Evolutionary conservation across 2,329 filamentous ascomycete genomes (phyloP).

Genomic region (Aspergillus phoenicis): DNA sequence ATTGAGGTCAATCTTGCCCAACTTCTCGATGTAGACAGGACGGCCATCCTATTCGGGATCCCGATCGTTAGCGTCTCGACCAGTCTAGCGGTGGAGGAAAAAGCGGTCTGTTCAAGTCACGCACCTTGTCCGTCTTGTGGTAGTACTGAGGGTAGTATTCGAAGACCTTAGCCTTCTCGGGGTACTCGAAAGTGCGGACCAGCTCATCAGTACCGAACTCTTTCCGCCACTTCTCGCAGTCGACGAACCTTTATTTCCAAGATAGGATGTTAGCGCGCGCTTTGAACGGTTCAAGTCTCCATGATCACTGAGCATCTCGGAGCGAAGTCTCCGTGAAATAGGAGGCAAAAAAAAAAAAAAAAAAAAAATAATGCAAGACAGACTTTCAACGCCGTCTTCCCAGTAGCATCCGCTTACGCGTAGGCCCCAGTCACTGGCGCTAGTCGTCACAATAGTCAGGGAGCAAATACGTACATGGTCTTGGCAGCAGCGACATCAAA

Average conservation of each 20-base stretch:
- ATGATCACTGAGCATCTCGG: neutral
- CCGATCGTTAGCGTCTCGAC: slow-evolving; percentile 11
- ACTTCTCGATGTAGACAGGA: slow-evolving; percentile 94
- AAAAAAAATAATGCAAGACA: neutral
- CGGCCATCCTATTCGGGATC: slow-evolving; percentile 73
- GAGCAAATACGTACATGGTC: slow-evolving; percentile 70
- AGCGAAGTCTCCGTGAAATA: neutral
- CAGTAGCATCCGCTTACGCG: neutral
- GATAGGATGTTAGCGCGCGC: slow-evolving; percentile 5
- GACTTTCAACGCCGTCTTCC: neutral
- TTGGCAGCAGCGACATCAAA: slow-evolving; percentile 84
- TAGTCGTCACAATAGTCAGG: neutral
- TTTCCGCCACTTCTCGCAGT: slow-evolving; percentile 88
- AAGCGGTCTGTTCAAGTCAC: slow-evolving; percentile 13
- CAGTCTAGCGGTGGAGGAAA: neutral
- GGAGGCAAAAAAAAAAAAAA: neutral
- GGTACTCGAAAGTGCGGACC: slow-evolving; percentile 80
- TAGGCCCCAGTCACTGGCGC: neutral
- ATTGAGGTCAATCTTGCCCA: slow-evolving; percentile 87
- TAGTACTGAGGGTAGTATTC: slow-evolving; percentile 98
- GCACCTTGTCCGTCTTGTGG: slow-evolving; percentile 71
- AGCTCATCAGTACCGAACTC: slow-evolving; percentile 82
- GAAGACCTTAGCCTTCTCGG: slow-evolving; percentile 79
- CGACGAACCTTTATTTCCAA: slow-evolving; percentile 70
- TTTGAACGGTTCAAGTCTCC: neutral